phyloP scores from a whole-genome alignment of 163 green algal genomes.

The Chlamydomonas reinhardtii region DNA sequence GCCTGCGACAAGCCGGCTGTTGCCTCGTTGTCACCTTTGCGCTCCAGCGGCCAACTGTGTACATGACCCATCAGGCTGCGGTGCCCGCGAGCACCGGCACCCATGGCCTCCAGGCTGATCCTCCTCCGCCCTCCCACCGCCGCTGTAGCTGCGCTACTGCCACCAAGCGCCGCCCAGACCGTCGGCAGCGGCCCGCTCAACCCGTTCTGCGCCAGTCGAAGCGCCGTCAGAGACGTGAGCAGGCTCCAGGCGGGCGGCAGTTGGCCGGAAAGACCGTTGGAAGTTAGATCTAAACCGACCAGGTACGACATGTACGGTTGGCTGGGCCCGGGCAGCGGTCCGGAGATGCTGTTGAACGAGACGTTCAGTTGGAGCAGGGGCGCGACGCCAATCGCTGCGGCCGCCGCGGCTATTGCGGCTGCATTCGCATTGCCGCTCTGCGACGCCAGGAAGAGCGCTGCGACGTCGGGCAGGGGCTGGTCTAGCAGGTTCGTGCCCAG shows the following conservation, averaged over 20 bases:
- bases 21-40: too few species aligned
- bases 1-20: too few species aligned
- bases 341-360: neutral
- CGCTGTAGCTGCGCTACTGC: neutral
- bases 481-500: neutral
- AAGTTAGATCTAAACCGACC: slow-evolving; percentile 10
- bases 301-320: slow-evolving; percentile 31
- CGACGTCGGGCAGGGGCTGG: neutral
- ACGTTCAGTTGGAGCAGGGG: slow-evolving; percentile 1
- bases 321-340: neutral
- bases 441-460: neutral
- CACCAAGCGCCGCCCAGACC: neutral
- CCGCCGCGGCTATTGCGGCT: too few species aligned
- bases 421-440: too few species aligned
- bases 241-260: slow-evolving; percentile 9
- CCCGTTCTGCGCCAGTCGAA: neutral
- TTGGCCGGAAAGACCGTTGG: neutral
- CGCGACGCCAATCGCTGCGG: too few species aligned
- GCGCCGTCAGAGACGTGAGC: slow-evolving; percentile 3
- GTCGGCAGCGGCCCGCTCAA: slow-evolving; percentile 7
- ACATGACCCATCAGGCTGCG: too few species aligned
- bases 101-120: too few species aligned
- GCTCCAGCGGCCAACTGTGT: too few species aligned
- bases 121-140: neutral
- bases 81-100: too few species aligned